Conservation (phyloP, 2,329 filamentous ascomycete species). For the Beauveria australis region DNA sequence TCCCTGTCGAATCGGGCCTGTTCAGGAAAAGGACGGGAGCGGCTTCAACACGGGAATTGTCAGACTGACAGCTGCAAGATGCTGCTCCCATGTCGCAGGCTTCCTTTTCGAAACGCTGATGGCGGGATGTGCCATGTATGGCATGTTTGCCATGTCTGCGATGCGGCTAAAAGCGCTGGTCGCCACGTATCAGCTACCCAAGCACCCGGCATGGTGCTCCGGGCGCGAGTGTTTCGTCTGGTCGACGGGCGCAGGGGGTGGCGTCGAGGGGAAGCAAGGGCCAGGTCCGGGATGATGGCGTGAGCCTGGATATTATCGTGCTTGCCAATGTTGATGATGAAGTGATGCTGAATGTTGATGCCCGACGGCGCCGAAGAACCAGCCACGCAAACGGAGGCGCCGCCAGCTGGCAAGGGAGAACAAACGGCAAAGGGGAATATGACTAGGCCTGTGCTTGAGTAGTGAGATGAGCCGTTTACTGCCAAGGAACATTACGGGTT, state of each 20-base stretch:
- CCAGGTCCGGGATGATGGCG: background rate
- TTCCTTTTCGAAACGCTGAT: background rate
- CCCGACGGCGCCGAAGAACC: background rate
- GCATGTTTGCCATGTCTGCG: background rate
- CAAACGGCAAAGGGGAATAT: background rate
- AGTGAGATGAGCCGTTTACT: background rate
- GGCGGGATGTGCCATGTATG: background rate
- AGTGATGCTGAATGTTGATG: background rate
- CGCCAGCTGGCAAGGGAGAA: background rate
- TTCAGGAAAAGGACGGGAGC: background rate
- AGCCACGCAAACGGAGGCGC: background rate
- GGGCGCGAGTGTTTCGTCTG: constrained; percentile 3
- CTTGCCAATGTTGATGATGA: background rate
- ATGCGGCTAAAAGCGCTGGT: background rate
- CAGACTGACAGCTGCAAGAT: background rate
- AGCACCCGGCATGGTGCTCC: background rate
- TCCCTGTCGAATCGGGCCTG: background rate
- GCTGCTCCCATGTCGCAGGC: background rate
- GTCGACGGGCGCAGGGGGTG: background rate
- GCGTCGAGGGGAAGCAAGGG: background rate
- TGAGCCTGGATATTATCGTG: constrained; percentile 2
- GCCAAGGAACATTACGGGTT: too few relatives aligned
- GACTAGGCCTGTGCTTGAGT: background rate
- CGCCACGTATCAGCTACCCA: background rate
- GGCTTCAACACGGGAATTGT: constrained; percentile 6